phyloP scores from a whole-genome alignment of 139 green algal genomes.

The Closterium sp. region DNA sequence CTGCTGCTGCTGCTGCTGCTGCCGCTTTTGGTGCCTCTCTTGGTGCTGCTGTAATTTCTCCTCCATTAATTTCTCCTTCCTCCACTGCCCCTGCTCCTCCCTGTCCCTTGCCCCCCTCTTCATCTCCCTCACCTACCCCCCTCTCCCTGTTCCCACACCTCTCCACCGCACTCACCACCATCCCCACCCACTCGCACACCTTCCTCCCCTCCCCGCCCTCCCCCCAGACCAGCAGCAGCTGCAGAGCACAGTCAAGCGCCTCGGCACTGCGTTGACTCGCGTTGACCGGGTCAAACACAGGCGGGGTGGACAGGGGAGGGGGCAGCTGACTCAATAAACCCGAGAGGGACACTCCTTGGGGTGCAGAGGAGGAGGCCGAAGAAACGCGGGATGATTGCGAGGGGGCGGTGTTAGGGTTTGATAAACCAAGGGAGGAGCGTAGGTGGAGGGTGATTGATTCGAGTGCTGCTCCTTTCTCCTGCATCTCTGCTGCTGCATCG shows the following conservation, averaged over 20 bases:
- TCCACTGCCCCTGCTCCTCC: not conserved
- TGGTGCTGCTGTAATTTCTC: not conserved
- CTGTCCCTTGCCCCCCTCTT: not conserved
- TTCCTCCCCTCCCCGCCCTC: not conserved
- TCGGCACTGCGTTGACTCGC: not conserved
- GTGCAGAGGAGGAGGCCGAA: not conserved
- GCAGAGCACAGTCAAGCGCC: not conserved
- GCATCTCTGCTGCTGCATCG: not conserved
- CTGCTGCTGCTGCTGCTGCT: not conserved
- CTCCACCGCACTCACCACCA: not conserved
- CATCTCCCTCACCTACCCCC: not conserved
- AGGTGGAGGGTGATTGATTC: not conserved
- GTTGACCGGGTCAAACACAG: not conserved
- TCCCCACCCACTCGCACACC: not conserved
- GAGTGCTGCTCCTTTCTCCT: not conserved
- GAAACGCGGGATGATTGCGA: not conserved
- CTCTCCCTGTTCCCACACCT: not conserved
- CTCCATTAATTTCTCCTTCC: not conserved
- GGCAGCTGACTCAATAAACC: not conserved
- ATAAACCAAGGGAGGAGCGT: not conserved
- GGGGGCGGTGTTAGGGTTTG: not conserved
- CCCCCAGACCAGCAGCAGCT: not conserved
- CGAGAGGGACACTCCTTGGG: not conserved
- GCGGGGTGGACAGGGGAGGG: not conserved
- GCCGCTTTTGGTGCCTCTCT: not conserved